phyloP scores from a whole-genome alignment of 2,329 filamentous ascomycete genomes.

The Xylaria sp. region DNA sequence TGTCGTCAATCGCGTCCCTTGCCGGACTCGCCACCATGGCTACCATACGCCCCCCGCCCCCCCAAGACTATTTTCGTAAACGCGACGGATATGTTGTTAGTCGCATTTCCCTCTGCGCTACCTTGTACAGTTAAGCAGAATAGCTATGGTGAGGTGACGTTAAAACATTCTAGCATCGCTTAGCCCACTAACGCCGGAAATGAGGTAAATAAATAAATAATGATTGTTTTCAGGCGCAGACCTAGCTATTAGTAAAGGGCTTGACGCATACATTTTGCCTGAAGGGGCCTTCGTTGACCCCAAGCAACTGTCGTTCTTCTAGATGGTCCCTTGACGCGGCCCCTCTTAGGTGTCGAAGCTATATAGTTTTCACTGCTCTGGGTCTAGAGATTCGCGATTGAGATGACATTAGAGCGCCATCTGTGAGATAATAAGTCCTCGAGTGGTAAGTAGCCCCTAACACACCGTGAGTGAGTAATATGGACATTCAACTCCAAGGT shows the following conservation, averaged over 20 bases:
- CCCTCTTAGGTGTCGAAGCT: too few relatives aligned
- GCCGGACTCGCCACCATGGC: neutral
- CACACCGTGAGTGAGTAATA: too few relatives aligned
- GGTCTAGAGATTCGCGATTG: too few relatives aligned
- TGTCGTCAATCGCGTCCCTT: neutral
- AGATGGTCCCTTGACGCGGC: neutral
- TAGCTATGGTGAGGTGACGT: neutral
- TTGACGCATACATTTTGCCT: neutral
- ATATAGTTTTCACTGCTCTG: too few relatives aligned
- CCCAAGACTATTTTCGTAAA: neutral
- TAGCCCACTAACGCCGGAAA: too few relatives aligned
- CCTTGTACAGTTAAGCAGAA: neutral
- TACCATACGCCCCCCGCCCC: neutral
- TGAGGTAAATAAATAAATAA: neutral
- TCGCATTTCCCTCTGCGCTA: neutral
- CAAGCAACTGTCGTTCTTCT: neutral
- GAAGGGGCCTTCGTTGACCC: neutral
- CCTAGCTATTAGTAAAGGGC: neutral
- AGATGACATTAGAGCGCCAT: too few relatives aligned
- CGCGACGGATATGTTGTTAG: neutral
- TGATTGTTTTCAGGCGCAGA: neutral
- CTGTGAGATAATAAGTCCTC: too few relatives aligned
- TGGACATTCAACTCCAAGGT: too few relatives aligned
- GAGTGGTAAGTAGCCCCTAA: too few relatives aligned
- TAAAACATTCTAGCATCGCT: neutral